These are phyloP conservation scores for Beauveria rudraprayagi DNA, from an alignment of 2,329 filamentous ascomycete species.

Conservation along the genomic window DNA sequence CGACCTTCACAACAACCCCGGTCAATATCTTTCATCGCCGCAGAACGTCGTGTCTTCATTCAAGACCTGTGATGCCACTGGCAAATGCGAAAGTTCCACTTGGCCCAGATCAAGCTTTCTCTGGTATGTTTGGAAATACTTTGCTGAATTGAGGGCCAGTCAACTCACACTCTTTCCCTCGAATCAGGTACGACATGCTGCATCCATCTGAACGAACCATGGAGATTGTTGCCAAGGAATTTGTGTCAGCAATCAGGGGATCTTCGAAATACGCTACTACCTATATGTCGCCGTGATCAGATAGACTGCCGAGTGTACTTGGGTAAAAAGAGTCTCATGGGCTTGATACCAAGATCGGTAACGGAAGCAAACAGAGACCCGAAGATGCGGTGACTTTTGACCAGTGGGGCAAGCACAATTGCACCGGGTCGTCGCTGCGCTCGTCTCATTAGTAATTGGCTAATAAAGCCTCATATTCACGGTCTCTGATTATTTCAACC, in stretches of 20 bases:
- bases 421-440: background rate
- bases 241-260: conserved; percentile 32
- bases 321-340: background rate
- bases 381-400: background rate
- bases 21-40: conserved; percentile 53
- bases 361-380: background rate
- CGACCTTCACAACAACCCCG: conserved; percentile 57
- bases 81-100: conserved; percentile 30
- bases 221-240: conserved; percentile 32
- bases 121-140: conserved; percentile 41
- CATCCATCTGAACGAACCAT: conserved; percentile 60
- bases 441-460: background rate
- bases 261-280: conserved; percentile 31
- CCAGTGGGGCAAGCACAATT: background rate
- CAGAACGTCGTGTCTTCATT: conserved; percentile 53
- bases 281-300: background rate
- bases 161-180: background rate
- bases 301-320: background rate
- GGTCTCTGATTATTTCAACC: too few species aligned
- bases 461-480: too few species aligned
- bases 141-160: background rate
- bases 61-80: conserved; percentile 39
- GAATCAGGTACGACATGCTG: conserved; percentile 52
- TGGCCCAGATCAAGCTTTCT: conserved; percentile 51
- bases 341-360: background rate